Percentiles rank a stretch among this genome's conserved stretches.
These are phyloP conservation scores for Termitomyces titanicus DNA, from an alignment of 768 basidiomycete genomes.

Conservation along the genomic window DNA sequence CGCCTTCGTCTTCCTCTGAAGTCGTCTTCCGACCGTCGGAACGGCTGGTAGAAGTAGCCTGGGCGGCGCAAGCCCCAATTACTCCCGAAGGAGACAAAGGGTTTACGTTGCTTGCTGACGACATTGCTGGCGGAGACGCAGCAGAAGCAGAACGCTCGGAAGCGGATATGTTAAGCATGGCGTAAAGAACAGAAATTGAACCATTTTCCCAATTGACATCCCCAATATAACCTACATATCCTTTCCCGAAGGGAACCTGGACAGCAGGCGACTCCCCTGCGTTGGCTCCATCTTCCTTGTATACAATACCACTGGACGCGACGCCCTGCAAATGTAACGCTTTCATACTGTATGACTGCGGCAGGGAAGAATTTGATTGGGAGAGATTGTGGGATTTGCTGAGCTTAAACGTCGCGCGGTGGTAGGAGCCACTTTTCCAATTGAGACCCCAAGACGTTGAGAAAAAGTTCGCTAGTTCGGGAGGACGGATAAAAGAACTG, in stretches of 20 bases:
- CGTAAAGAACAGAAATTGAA: slow-evolving; percentile 24
- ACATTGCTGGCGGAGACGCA: not conserved
- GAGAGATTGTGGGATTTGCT: slow-evolving; percentile 27
- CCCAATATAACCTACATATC: slow-evolving; percentile 36
- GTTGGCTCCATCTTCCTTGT: slow-evolving; percentile 19
- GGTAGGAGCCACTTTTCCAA: slow-evolving; percentile 37
- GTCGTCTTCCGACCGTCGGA: not conserved
- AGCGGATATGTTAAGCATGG: slow-evolving; percentile 26
- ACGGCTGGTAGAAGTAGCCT: not conserved
- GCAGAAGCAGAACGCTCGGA: slow-evolving; percentile 1
- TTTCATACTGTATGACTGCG: slow-evolving; percentile 38
- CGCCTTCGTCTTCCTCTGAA: not conserved
- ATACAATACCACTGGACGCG: slow-evolving; percentile 24
- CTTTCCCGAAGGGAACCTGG: slow-evolving; percentile 28
- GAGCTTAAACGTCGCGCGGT: slow-evolving; percentile 31
- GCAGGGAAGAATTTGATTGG: slow-evolving; percentile 23
- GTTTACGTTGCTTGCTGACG: not conserved
- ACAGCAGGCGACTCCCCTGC: slow-evolving; percentile 21
- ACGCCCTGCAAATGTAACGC: slow-evolving; percentile 30
- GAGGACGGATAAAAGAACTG: slow-evolving; percentile 22
- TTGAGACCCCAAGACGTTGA: slow-evolving; percentile 26
- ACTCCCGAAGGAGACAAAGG: not conserved
- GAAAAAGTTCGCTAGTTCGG: slow-evolving; percentile 25
- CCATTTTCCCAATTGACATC: slow-evolving; percentile 29
- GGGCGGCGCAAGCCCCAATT: not conserved